These are phyloP conservation scores for Carpinus fangiana DNA, from an alignment of 306 rosid species.

Conservation along the genomic window DNA sequence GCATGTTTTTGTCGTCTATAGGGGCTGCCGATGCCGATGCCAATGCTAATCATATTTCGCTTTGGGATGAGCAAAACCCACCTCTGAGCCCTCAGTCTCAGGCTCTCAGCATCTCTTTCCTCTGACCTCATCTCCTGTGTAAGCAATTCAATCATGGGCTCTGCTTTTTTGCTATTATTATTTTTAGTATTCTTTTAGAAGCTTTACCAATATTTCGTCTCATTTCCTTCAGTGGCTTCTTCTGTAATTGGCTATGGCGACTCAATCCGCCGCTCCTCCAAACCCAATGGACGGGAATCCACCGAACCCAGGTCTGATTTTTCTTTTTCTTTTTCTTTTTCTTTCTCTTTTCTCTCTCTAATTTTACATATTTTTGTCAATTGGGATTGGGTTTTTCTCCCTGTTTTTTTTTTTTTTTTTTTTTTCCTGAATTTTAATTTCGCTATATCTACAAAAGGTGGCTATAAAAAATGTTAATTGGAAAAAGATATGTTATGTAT, in stretches of 20 bases:
- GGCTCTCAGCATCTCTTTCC: neutral
- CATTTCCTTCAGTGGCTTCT: neutral
- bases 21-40: neutral
- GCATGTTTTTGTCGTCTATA: neutral
- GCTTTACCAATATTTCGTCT: neutral
- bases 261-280: constrained; percentile 45
- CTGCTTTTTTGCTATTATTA: neutral
- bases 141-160: neutral
- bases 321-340: neutral
- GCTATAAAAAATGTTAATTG: too few relatives aligned
- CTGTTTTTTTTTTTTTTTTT: too few relatives aligned
- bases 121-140: constrained; percentile 14
- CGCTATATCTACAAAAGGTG: too few relatives aligned
- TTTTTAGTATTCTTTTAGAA: neutral
- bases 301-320: constrained; percentile 48
- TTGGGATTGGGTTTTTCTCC: neutral
- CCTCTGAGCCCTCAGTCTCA: neutral
- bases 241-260: constrained; percentile 38
- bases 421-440: too few relatives aligned
- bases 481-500: too few relatives aligned
- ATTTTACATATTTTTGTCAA: neutral
- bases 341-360: neutral
- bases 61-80: constrained; percentile 28
- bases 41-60: constrained; percentile 5
- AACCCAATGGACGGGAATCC: constrained; percentile 33